phyloP scores from a whole-genome alignment of 805 yeast species.

The Torulaspora microellipsoides region DNA sequence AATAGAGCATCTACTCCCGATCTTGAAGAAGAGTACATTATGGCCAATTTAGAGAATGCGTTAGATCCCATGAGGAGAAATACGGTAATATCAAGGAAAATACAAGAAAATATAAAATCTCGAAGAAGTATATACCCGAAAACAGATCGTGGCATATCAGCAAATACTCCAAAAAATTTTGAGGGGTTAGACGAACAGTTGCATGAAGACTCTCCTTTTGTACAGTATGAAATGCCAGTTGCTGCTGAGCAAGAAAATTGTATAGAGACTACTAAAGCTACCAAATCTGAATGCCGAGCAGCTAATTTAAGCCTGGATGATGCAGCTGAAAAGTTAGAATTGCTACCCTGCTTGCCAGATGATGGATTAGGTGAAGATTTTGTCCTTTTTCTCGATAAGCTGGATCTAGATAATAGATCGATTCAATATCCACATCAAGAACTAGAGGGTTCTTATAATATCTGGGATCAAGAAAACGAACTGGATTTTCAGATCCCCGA shows the following conservation, averaged over 20 bases:
- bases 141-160: too few relatives aligned
- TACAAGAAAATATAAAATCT: conserved; percentile 15
- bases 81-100: conserved; percentile 17
- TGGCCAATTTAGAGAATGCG: conserved; percentile 8
- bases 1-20: conserved; percentile 4
- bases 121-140: conserved; percentile 5
- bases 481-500: conserved; percentile 5
- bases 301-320: not conserved
- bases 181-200: not conserved
- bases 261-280: not conserved
- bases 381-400: conserved; percentile 12
- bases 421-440: conserved; percentile 2
- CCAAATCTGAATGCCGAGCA: not conserved
- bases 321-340: conserved; percentile 2
- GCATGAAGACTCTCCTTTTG: not conserved
- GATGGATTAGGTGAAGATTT: conserved; percentile 19
- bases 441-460: conserved; percentile 7
- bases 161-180: not conserved
- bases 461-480: conserved; percentile 16
- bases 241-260: not conserved
- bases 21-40: conserved; percentile 8
- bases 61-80: conserved; percentile 26
- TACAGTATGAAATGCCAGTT: too few relatives aligned
- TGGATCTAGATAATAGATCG: conserved; percentile 15
- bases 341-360: conserved; percentile 8